A percentile compares a stretch with the other conserved stretches of the same genome.
phyloP scores from a whole-genome alignment of 139 green algal species.

The Micractinium conductrix region DNA sequence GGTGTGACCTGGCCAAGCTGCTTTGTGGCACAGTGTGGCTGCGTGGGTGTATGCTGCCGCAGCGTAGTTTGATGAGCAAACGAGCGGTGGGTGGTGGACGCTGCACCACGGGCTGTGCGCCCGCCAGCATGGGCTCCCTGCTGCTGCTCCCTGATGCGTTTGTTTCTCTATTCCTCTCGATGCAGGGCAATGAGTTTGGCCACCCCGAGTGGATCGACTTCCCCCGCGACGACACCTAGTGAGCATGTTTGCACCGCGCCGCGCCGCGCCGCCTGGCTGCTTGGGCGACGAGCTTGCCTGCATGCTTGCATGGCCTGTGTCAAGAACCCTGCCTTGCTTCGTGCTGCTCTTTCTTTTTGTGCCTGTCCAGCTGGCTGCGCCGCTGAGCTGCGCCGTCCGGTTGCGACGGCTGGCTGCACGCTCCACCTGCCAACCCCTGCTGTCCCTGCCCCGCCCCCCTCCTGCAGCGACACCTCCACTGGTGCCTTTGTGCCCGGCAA shows the following conservation, averaged over 20 bases:
- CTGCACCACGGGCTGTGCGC: no score
- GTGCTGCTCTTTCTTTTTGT: neutral
- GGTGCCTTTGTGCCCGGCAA: constrained; percentile 92
- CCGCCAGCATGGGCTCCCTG: constrained; percentile 61
- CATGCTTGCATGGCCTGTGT: neutral
- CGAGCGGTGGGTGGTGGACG: no score
- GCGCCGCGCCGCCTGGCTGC: no score
- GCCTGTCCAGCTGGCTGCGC: neutral
- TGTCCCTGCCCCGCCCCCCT: neutral
- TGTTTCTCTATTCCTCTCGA: neutral
- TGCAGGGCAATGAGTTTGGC: constrained; percentile 91
- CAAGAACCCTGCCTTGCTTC: neutral
- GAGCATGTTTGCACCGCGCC: no score
- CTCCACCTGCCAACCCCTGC: neutral
- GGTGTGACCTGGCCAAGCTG: no score
- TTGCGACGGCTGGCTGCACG: neutral
- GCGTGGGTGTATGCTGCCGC: no score
- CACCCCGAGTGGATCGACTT: constrained; percentile 99
- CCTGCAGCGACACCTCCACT: constrained; percentile 78
- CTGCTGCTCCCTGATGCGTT: constrained; percentile 91
- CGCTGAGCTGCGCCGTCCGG: no score
- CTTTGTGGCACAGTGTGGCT: no score
- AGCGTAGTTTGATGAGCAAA: no score
- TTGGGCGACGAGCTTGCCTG: no score
- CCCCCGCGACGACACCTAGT: constrained; percentile 88